Percentiles rank a stretch among this genome's conserved stretches.
These are phyloP conservation scores for Lophiotrema nucula DNA, from an alignment of 495 filamentous ascomycete species.

Conservation along the genomic window DNA sequence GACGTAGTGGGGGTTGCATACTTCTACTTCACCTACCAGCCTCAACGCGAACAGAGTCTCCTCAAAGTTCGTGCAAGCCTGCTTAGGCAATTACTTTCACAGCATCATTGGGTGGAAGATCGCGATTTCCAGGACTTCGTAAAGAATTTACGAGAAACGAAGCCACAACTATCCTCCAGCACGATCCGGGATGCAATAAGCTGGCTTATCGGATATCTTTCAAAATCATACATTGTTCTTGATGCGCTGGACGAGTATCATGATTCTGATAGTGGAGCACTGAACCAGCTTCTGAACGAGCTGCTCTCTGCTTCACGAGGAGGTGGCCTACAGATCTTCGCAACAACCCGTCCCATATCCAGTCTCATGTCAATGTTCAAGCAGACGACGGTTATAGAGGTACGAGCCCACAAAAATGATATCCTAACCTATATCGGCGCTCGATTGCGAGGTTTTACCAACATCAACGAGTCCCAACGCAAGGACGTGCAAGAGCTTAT, in stretches of 20 bases:
- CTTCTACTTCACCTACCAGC: constrained; percentile 46
- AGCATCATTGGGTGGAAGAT: not conserved
- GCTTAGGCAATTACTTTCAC: constrained; percentile 43
- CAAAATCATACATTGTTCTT: constrained; percentile 45
- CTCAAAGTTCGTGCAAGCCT: constrained; percentile 40
- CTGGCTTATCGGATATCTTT: constrained; percentile 23
- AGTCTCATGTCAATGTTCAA: constrained; percentile 25
- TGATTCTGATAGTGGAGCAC: not conserved
- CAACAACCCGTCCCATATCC: constrained; percentile 44
- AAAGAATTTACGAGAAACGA: not conserved
- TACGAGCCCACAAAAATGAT: constrained; percentile 44
- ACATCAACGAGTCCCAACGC: constrained; percentile 23
- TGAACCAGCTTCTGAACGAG: constrained; percentile 33
- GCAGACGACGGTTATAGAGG: constrained; percentile 40
- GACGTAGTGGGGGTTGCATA: constrained; percentile 38
- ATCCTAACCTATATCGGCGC: constrained; percentile 39
- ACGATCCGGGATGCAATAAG: constrained; percentile 13
- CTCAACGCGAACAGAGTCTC: constrained; percentile 40
- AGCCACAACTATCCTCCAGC: not conserved
- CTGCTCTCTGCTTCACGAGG: constrained; percentile 35
- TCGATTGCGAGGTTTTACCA: constrained; percentile 30
- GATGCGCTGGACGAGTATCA: constrained; percentile 53
- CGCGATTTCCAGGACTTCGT: not conserved
- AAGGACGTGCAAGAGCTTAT: constrained; percentile 40
- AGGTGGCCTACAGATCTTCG: constrained; percentile 39